Evolutionary conservation across 495 filamentous ascomycete genomes (phyloP).

Genomic region (Chaetomium cochliodes): DNA sequence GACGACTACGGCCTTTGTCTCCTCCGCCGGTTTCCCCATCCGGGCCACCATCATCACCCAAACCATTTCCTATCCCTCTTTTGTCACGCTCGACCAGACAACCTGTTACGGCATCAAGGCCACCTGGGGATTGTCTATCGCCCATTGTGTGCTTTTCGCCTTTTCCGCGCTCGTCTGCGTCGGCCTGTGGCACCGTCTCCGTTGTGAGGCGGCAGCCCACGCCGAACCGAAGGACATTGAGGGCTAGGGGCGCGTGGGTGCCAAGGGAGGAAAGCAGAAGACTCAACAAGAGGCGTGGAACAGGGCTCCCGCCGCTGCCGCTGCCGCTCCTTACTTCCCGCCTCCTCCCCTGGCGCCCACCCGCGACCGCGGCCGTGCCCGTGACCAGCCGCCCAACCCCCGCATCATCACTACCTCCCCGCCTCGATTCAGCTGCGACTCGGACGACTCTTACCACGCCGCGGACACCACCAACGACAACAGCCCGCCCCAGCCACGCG

Average conservation of each 20-base stretch:
- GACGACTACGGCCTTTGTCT: slow-evolving; percentile 18
- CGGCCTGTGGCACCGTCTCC: slow-evolving; percentile 41
- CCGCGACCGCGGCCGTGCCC: slow-evolving; percentile 10
- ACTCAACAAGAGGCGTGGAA: slow-evolving; percentile 25
- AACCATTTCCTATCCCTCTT: slow-evolving; percentile 27
- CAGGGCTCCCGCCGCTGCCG: slow-evolving; percentile 13
- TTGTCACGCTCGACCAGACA: slow-evolving; percentile 50
- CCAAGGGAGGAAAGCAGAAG: slow-evolving; percentile 21
- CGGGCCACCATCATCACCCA: slow-evolving; percentile 20
- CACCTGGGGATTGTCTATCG: slow-evolving; percentile 85
- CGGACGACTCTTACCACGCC: slow-evolving; percentile 7
- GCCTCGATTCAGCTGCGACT: slow-evolving; percentile 28
- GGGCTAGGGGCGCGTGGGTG: slow-evolving; percentile 47
- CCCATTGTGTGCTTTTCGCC: slow-evolving; percentile 73
- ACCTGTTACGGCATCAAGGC: slow-evolving; percentile 86
- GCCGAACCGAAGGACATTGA: slow-evolving; percentile 41
- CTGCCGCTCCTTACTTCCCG: slow-evolving; percentile 29
- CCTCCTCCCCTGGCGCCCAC: slow-evolving; percentile 38
- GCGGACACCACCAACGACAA: neutral
- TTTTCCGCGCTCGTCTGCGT: slow-evolving; percentile 59
- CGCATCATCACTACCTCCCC: neutral
- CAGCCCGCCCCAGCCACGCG: slow-evolving; percentile 21
- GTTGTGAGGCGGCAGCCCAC: slow-evolving; percentile 27
- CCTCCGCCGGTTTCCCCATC: slow-evolving; percentile 17
- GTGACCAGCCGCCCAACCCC: neutral